Evolutionary conservation across 177 flowering plant genomes (phyloP), one percentile per base, ranked within the genome.

Genomic region (Vitis hybrid): DNA sequence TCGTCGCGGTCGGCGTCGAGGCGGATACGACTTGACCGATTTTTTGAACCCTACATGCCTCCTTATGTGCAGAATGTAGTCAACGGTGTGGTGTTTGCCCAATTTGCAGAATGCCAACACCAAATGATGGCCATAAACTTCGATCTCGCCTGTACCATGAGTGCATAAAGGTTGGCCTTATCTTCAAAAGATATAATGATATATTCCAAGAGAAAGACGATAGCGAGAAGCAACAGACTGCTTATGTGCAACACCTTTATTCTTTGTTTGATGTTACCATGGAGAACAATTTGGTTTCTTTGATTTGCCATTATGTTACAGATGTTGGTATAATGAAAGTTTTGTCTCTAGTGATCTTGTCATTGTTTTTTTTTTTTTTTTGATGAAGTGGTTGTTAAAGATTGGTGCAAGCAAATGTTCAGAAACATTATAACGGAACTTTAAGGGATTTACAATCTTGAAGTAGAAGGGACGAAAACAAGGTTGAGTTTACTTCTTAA

Each of bases 291-390:
- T 82, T 94, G 85, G 87, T 79, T 77, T 89, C 94, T 73, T 75
- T 96, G 75, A 85, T 96, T 67, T 92, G 98, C 82, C 98, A 96
- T 34, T 96, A 98, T 89, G 83, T 93, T 68, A 89, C 97, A 58
- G 94, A 96, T 88, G 97, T 96, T 67, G 93, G 99, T 71, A 89
- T 96, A 98, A 96, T 80, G 97, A 96, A 84, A 86, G 81, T 83
- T 97, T 97, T 56, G 98, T 96, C 31, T 96, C 99, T 68, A 96
- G 98, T 70, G 97, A 96, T 84, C 97, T 97, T 56, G 87, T 89
- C 70, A 77, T 84, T 75, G 95, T 98, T 34, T 86, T 92, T 79
- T 1, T 19, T 19, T 1, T 19, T 84, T 96, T 79, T 77, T 96
- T 84, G 99, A 96, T 81, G 99, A 96, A 85, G 93, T 84, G 75